These are phyloP conservation scores for Cyberlindnera mississippiensis DNA, from an alignment of 805 yeast genomes.

Conservation along the genomic window DNA sequence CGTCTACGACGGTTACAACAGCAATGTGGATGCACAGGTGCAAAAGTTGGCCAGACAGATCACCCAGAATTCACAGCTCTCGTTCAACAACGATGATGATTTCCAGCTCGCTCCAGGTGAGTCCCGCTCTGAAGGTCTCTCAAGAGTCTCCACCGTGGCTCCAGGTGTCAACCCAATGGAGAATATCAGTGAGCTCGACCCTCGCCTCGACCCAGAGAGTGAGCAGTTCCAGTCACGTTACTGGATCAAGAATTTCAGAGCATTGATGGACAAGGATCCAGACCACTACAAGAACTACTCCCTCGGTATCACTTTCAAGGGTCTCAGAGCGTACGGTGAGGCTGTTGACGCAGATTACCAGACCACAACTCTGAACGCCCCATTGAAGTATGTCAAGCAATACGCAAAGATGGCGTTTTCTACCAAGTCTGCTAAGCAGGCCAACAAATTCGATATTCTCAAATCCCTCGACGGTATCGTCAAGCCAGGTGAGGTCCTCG, in stretches of 20 bases:
- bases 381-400: constrained; percentile 23
- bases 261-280: constrained; percentile 48
- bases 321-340: constrained; percentile 58
- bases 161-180: constrained; percentile 39
- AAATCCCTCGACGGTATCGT: constrained; percentile 53
- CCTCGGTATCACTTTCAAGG: constrained; percentile 54
- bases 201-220: constrained; percentile 53
- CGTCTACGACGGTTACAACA: constrained; percentile 31
- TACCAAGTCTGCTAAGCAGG: constrained; percentile 22
- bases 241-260: constrained; percentile 62
- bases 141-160: constrained; percentile 25
- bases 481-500: constrained; percentile 63
- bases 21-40: constrained; percentile 28
- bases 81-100: constrained; percentile 3
- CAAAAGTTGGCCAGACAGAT: constrained; percentile 38
- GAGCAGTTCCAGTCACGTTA: constrained; percentile 51
- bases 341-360: constrained; percentile 64
- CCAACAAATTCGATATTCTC: constrained; percentile 39
- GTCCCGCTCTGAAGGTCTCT: constrained; percentile 8
- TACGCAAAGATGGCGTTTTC: constrained; percentile 17
- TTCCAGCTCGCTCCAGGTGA: constrained; percentile 9
- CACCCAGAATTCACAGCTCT: constrained; percentile 22
- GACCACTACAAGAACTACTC: constrained; percentile 56
- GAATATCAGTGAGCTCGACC: constrained; percentile 32
- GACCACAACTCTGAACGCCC: constrained; percentile 48